These are phyloP conservation scores for Nitzschia putrida DNA, from an alignment of 108 stramenopile species.

Conservation along the genomic window DNA sequence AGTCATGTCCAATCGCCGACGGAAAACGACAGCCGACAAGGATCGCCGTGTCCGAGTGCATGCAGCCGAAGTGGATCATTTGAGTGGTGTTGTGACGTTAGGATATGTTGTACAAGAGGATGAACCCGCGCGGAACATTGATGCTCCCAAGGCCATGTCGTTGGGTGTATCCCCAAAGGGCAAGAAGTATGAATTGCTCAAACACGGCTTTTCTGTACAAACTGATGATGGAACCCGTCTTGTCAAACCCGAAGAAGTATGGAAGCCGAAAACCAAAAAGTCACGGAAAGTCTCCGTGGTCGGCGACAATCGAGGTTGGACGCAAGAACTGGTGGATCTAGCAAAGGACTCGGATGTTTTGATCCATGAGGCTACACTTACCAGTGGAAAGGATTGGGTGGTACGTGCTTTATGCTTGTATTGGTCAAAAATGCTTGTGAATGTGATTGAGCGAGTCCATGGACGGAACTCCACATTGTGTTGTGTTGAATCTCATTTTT, in stretches of 20 bases:
- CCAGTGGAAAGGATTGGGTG: constrained; percentile 43
- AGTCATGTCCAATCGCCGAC: constrained; percentile 10
- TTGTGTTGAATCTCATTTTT: no score
- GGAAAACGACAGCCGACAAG: constrained; percentile 21
- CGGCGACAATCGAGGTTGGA: constrained; percentile 69
- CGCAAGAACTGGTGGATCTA: constrained; percentile 58
- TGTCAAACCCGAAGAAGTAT: constrained; percentile 66
- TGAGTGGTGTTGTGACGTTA: constrained; percentile 76
- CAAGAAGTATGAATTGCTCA: constrained; percentile 66
- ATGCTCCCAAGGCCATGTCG: constrained; percentile 58
- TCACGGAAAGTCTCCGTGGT: constrained; percentile 70
- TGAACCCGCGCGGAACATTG: constrained; percentile 63
- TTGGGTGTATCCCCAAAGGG: constrained; percentile 61
- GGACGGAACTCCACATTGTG: no score
- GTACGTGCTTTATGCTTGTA: constrained; percentile 6
- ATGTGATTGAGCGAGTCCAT: no score
- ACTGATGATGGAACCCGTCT: constrained; percentile 43
- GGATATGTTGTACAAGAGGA: constrained; percentile 76
- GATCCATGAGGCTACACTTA: constrained; percentile 87
- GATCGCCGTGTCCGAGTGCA: constrained; percentile 47
- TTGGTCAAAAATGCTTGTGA: constrained; percentile 6
- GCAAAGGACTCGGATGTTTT: constrained; percentile 74
- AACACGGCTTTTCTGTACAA: constrained; percentile 65
- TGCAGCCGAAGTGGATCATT: constrained; percentile 80
- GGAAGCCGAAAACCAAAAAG: constrained; percentile 29